Conservation (phyloP, 2,329 filamentous ascomycete species). For the Phialophora verrucosa region DNA sequence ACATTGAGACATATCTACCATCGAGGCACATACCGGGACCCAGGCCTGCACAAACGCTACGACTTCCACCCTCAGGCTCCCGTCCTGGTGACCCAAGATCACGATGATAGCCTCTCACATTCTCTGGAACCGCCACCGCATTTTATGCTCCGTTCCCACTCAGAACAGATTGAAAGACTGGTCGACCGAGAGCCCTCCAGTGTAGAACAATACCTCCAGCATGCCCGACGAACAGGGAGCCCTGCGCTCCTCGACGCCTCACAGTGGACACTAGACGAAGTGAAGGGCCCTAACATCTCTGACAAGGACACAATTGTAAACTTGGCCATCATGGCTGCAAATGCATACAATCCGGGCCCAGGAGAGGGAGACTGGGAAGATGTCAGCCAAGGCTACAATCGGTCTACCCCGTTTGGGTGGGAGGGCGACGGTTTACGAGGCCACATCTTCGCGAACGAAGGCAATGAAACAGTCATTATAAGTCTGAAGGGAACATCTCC, state of each 20-base stretch:
- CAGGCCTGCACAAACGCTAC: constrained; percentile 74
- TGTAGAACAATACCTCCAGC: constrained; percentile 78
- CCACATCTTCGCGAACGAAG: constrained; percentile 87
- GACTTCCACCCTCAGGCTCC: constrained; percentile 55
- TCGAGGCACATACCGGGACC: constrained; percentile 81
- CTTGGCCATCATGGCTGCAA: constrained; percentile 84
- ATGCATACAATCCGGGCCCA: constrained; percentile 82
- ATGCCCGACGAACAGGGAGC: constrained; percentile 71
- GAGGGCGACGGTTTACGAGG: constrained; percentile 84
- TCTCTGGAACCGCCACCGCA: constrained; percentile 57
- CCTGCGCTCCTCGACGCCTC: constrained; percentile 71
- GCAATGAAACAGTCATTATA: constrained; percentile 85
- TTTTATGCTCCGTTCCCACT: constrained; percentile 67
- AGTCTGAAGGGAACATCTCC: constrained; percentile 89
- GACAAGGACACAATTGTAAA: constrained; percentile 84
- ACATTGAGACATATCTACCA: constrained; percentile 89
- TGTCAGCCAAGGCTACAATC: constrained; percentile 78
- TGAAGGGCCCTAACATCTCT: constrained; percentile 78
- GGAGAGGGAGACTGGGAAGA: constrained; percentile 80
- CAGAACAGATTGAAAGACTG: constrained; percentile 77
- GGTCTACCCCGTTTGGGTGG: constrained; percentile 91
- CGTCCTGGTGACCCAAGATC: constrained; percentile 64
- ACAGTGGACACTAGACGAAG: constrained; percentile 81
- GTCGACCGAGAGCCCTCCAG: constrained; percentile 75
- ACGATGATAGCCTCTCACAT: constrained; percentile 57